Evolutionary conservation across 345 rosid species (phyloP).

Genomic region (Arabis alpina): DNA sequence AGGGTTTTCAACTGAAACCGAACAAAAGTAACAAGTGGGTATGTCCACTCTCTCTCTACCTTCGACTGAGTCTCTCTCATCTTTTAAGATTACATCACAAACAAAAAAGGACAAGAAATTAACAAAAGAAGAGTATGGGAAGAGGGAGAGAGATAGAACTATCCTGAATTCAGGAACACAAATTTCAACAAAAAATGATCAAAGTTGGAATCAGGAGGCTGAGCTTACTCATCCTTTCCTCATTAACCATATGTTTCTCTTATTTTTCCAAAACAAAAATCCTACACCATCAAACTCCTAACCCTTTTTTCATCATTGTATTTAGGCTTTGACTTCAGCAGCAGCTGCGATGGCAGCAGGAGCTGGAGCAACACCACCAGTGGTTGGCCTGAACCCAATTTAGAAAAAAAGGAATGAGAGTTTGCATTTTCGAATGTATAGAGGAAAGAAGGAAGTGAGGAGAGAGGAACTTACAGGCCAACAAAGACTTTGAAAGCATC

Average conservation of each 20-base stretch:
- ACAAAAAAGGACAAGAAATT: conserved; percentile 6
- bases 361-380: conserved; percentile 83
- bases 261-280: conserved; percentile 40
- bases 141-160: neutral
- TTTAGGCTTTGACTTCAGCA: conserved; percentile 36
- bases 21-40: conserved; percentile 32
- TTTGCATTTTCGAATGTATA: neutral
- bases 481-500: conserved; percentile 98
- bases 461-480: conserved; percentile 79
- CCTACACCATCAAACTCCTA: conserved; percentile 28
- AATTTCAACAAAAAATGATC: conserved; percentile 29
- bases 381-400: conserved; percentile 74
- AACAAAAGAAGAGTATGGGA: conserved; percentile 5
- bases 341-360: conserved; percentile 50
- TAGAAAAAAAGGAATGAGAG: neutral
- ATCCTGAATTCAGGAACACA: conserved; percentile 34
- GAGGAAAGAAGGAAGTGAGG: neutral
- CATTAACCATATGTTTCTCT: conserved; percentile 28
- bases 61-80: conserved; percentile 17
- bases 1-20: conserved; percentile 9
- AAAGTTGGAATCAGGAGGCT: conserved; percentile 32
- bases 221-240: conserved; percentile 32
- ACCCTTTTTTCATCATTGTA: conserved; percentile 24
- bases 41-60: conserved; percentile 29
- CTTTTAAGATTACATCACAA: conserved; percentile 27